Base-by-base conservation (phyloP, 805 yeast genomes). In the Candida suzukii region DNA sequence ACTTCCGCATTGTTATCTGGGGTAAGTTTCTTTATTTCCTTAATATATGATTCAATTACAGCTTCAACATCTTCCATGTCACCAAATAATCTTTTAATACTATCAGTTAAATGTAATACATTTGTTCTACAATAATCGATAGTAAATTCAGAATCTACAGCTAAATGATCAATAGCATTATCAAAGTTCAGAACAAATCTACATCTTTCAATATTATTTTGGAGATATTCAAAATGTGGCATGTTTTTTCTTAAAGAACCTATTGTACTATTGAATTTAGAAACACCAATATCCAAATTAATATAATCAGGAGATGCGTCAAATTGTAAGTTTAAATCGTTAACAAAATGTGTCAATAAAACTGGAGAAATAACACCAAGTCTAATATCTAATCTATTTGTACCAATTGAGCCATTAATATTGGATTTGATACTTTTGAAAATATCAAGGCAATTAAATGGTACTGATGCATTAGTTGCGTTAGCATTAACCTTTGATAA, bases 321-420 rank as follows among this genome's bases (percentile, higher is more conserved):
- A 27, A 28, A 19, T 14, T 6, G 13, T 14, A 27, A 13, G 3
- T 63, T 57, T n/a, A 69, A 17, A 28, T 72, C 51, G 0, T 64
- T 52, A 2, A 64, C 53, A 3, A 71, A 68, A 13, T 69, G 45
- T 1, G 41, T 35, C 9, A 18, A 68, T 33, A 37, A 25, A 11
- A 52, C 3, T 4, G 56, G 54, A 3, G 52, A 43, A 18, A 48
- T 20, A 8, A 47, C 3, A n/a, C 43, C 48, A 19, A 48, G 20
- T 14, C 44, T 40, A 6, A 48, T n/a, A 12, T 37, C 41, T 12
- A 50, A 25, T 26, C 40, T 44, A 17, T 41, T 36, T 13, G 50
- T 37, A 8, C 18, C 18, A 9, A 46, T 19, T 22, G 40, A 26
- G 12, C 46, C 51, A 12, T 36, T 32, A 11, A 45, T 24, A 3